phyloP scores from a whole-genome alignment of 805 yeast genomes.

The Candida berthetii region DNA sequence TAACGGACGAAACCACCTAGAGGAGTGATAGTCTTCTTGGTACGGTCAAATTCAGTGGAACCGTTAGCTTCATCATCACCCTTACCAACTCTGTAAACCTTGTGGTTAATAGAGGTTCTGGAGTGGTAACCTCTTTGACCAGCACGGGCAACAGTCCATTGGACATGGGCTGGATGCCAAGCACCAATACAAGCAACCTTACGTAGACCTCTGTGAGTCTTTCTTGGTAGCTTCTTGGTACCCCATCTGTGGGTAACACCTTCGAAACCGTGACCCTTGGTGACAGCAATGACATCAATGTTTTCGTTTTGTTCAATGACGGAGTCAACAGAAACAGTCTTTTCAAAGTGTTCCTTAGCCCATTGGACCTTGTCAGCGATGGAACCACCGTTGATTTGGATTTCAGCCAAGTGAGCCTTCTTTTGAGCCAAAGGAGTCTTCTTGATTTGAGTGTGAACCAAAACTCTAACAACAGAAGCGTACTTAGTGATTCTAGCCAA shows the following conservation, averaged over 20 bases:
- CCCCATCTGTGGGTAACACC: conserved; percentile 99
- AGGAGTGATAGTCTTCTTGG: conserved; percentile 99
- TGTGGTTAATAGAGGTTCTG: conserved; percentile 99
- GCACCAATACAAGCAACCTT: conserved; percentile 99
- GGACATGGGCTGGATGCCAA: conserved; percentile 99
- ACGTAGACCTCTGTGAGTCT: conserved; percentile 99
- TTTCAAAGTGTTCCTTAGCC: conserved; percentile 99
- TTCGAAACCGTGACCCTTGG: conserved; percentile 99
- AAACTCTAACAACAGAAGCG: conserved; percentile 97
- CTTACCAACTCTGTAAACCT: conserved; percentile 98
- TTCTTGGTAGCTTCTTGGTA: conserved; percentile 99
- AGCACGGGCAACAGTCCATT: conserved; percentile 99
- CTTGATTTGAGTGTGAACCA: conserved; percentile 99
- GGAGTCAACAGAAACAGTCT: conserved; percentile 92
- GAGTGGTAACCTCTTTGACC: conserved; percentile 99
- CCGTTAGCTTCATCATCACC: conserved; percentile 92
- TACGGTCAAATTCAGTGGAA: conserved; percentile 98
- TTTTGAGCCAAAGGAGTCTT: conserved; percentile 98
- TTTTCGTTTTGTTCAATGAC: conserved; percentile 99
- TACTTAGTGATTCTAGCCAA: conserved; percentile 98
- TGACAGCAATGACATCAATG: conserved; percentile 97
- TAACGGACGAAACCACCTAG: conserved; percentile 99
- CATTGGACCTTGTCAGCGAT: conserved; percentile 95
- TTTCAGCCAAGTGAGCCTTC: conserved; percentile 99
- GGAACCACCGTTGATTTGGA: conserved; percentile 99